Evolutionary conservation across 2,329 filamentous ascomycete genomes (phyloP), one percentile per base, ranked within the genome.

Genomic region (Purpureocillium lavendulum): DNA sequence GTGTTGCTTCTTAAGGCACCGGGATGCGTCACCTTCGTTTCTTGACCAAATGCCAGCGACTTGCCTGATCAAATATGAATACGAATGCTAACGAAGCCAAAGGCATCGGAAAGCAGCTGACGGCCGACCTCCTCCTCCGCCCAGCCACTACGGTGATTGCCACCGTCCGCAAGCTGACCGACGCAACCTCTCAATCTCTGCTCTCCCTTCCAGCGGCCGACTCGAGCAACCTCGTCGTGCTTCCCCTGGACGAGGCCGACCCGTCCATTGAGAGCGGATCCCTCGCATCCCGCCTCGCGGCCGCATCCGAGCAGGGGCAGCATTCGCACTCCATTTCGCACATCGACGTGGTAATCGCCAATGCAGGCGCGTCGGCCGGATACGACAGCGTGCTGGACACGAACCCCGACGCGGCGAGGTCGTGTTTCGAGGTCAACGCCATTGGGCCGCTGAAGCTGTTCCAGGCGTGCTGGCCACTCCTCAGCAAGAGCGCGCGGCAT

Each of bases 331-430:
- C 52, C 7, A 64, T 77, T 40, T 45, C 49, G 7, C 49, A 58
- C 26, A 52, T 77, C 4, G 71, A 77, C 47, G 50, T 72, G 9
- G 64, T 77, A 4, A 65, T 79, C 39, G 67, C 72, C 39, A 77
- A 77, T 49, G 71, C 73, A 6, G 47, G 40, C n/a, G 24, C 30
- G 8, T n/a, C 30, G 3, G n/a, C 18, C n/a, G 28, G n/a, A 16
- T 43, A 38, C 33, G 17, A 13, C 16, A 18, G 12, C 10, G 36
- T 42, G 9, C 36, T 45, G 4, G 24, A 38, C 14, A 43, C 44
- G 4, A 16, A 40, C 6, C 24, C 38, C 11, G 36, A 41, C 4
- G 21, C 17, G 6, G 42, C 40, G 14, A 37, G 39, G 14, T 16
- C 32, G 13, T 45, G 44, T 32, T 40, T 42, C 30, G 37, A 45